These are phyloP conservation scores for Kingdonia uniflora DNA, from an alignment of 164 flowering plant species.

Conservation along the genomic window DNA sequence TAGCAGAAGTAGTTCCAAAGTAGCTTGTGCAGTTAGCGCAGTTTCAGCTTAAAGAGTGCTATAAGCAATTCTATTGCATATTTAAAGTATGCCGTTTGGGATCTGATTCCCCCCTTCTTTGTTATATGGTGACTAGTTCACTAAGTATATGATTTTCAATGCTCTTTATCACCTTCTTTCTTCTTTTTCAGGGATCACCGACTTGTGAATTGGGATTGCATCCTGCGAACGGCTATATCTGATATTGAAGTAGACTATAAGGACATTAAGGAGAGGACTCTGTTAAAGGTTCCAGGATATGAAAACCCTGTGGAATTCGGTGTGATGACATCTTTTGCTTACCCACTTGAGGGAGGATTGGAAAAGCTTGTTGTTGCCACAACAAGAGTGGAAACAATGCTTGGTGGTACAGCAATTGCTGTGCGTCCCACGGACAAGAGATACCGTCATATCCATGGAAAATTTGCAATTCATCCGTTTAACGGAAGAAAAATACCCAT, in stretches of 20 bases:
- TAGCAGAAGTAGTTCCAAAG: no score
- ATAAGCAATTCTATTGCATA: no score
- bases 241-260: constrained; percentile 92
- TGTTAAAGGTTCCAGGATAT: constrained; percentile 79
- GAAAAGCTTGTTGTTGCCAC: constrained; percentile 94
- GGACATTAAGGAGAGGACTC: constrained; percentile 72
- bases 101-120: no score
- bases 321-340: constrained; percentile 92
- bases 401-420: constrained; percentile 97
- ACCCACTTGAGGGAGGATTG: constrained; percentile 65
- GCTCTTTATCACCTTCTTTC: no score
- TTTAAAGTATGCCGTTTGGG: no score
- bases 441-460: constrained; percentile 72
- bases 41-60: no score
- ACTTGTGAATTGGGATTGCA: constrained; percentile 94
- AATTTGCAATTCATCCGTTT: constrained; percentile 86
- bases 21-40: no score
- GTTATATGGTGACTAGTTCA: no score
- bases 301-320: constrained; percentile 78
- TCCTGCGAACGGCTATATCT: constrained; percentile 87
- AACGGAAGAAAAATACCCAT: constrained; percentile 84
- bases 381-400: constrained; percentile 96
- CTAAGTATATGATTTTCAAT: no score
- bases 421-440: constrained; percentile 79
- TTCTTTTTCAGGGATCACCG: constrained; percentile 59